Evolutionary conservation across 371 early-diverging fungal species (phyloP).

Genomic region (Chytridium lagenaria): DNA sequence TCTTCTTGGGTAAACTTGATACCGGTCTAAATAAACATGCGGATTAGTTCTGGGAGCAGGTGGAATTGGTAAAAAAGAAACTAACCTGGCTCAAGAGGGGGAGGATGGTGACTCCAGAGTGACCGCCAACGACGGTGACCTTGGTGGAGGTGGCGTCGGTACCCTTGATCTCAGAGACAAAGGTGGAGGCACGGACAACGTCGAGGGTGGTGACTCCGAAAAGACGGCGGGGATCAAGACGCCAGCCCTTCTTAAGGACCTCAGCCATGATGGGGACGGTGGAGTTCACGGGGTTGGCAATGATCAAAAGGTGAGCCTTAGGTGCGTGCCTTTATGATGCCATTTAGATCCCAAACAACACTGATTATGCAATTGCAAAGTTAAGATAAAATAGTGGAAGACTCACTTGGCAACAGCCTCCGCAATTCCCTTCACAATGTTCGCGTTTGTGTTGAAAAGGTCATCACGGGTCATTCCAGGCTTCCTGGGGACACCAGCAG

Average conservation of each 20-base stretch:
- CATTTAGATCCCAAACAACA: no score
- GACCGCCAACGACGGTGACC: constrained; percentile 84
- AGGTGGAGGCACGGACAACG: constrained; percentile 96
- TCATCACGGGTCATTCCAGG: constrained; percentile 97
- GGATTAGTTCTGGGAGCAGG: constrained; percentile 42
- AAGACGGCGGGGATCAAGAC: constrained; percentile 86
- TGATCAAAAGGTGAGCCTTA: constrained; percentile 94
- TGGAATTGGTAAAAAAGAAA: not conserved
- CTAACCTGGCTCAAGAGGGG: constrained; percentile 50
- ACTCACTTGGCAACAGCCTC: constrained; percentile 66
- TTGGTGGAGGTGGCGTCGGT: constrained; percentile 96
- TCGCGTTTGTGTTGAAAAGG: constrained; percentile 63
- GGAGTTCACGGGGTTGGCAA: constrained; percentile 99
- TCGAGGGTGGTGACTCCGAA: constrained; percentile 99
- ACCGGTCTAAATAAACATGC: constrained; percentile 72
- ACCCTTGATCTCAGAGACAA: constrained; percentile 86
- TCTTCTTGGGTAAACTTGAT: constrained; percentile 86
- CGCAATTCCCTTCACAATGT: constrained; percentile 72
- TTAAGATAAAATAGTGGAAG: not conserved
- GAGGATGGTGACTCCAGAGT: constrained; percentile 79
- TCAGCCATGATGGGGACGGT: constrained; percentile 99
- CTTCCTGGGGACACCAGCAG: constrained; percentile 99
- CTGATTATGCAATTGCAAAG: constrained; percentile 17
- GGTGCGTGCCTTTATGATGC: constrained; percentile 73
- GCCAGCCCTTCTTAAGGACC: constrained; percentile 91